Evolutionary conservation across 257 asterid genomes (phyloP).

Genomic region (Penstemon eatonii): DNA sequence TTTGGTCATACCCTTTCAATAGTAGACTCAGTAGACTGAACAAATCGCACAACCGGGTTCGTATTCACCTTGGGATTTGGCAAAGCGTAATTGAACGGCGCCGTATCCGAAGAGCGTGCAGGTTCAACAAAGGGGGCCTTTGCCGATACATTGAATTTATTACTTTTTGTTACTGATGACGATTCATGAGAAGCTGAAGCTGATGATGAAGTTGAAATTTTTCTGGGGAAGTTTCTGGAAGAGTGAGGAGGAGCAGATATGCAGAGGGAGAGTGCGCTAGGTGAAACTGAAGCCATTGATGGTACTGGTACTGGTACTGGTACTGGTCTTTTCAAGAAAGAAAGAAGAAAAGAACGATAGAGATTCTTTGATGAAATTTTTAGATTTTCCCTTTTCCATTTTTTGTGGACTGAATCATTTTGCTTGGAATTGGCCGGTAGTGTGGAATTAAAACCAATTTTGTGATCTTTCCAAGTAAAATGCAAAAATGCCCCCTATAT

Average conservation of each 20-base stretch:
- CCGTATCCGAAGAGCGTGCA: conserved; percentile 31
- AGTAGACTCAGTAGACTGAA: conserved; percentile 60
- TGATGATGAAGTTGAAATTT: conserved; percentile 36
- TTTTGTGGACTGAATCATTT: too few relatives aligned
- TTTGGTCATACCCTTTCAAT: conserved; percentile 57
- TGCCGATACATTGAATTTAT: conserved; percentile 32
- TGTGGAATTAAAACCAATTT: too few relatives aligned
- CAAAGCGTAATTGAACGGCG: conserved; percentile 37
- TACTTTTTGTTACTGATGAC: conserved; percentile 39
- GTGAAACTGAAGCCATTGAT: conserved; percentile 56
- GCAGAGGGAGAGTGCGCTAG: conserved; percentile 37
- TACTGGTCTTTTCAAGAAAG: neutral
- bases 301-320: neutral
- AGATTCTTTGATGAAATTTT: neutral
- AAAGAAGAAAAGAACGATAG: neutral
- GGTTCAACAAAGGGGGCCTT: conserved; percentile 41
- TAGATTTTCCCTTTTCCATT: too few relatives aligned
- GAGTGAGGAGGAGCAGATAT: conserved; percentile 30
- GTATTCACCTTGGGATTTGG: conserved; percentile 52
- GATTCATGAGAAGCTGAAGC: conserved; percentile 47
- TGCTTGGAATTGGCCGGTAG: too few relatives aligned
- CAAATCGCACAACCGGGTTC: conserved; percentile 47
- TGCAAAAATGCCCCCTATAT: too few relatives aligned
- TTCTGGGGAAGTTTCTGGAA: conserved; percentile 26
- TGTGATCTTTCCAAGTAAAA: too few relatives aligned